Base-by-base conservation (phyloP, 2,329 filamentous ascomycete genomes). In the Aspergillus versicolor region DNA sequence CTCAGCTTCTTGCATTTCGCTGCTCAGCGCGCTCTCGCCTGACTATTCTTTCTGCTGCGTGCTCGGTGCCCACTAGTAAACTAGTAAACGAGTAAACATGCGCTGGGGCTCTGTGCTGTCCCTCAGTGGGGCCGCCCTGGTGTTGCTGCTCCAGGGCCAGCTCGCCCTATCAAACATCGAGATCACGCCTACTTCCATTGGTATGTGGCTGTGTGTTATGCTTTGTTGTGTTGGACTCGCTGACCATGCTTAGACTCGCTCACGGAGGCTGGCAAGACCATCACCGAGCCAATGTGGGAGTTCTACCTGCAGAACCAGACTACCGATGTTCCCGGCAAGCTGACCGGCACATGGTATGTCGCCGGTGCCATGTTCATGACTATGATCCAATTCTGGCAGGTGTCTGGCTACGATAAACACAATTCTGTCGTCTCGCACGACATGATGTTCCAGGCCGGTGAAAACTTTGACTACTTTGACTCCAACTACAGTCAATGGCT, bases 371-470 rank as follows among this genome's bases (percentile, higher is more conserved):
- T 91, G 77, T 82, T 82, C 67, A 81, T 79, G 38, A 78, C 88
- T 5, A 76, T 93, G 62, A 79, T 93, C 57, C 88, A 93, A 67
- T 93, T 92, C 72, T 93, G 89, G 88, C 88, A 87, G 69, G 89
- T 89, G 67, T 92, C 89, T 0, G 85, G 85, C 15, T 88, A 92
- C 68, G 76, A 81, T 7, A 79, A 80, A 40, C 92, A 88, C 76
- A 91, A 91, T 69, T 75, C 85, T 13, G 75, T 89, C 41, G 83
- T 84, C 13, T 81, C 79, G 42, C 79, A 89, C 62, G 90, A 83
- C 7, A 77, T 94, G 60, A 79, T 91, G 45, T 85, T 84, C 69
- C 90, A 94, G 73, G 84, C 86, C 40, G 90, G 90, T 48, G 81
- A 84, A 49, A 81, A 88, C 67, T 78, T 83, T 51, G 87, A 92